These are phyloP conservation scores for Phyllosticta paracitricarpa DNA, from an alignment of 2,329 filamentous ascomycete genomes.

Conservation along the genomic window DNA sequence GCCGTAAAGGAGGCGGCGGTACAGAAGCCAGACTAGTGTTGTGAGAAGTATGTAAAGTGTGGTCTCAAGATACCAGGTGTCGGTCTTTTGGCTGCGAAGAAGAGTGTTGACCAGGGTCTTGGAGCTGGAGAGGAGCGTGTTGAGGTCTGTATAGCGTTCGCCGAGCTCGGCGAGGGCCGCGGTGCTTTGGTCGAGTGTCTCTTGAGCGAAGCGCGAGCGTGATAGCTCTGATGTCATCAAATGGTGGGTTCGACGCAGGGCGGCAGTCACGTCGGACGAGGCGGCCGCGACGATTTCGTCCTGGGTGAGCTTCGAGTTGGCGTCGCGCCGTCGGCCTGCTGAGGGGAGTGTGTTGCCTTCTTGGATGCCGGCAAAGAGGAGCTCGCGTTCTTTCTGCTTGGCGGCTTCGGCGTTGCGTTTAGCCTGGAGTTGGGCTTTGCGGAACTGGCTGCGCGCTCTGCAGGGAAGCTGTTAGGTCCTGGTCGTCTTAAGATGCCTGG, in stretches of 20 bases:
- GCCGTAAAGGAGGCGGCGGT: slow-evolving; percentile 75
- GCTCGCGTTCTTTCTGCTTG: slow-evolving; percentile 64
- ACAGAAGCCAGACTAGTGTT: slow-evolving; percentile 78
- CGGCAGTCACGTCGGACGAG: slow-evolving; percentile 72
- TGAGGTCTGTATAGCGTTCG: slow-evolving; percentile 71
- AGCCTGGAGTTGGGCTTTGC: slow-evolving; percentile 70
- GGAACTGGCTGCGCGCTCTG: slow-evolving; percentile 58
- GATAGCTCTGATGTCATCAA: slow-evolving; percentile 77
- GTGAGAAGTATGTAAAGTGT: slow-evolving; percentile 70
- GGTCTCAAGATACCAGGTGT: slow-evolving; percentile 95
- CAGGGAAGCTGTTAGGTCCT: slow-evolving; percentile 4
- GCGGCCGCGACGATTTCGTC: slow-evolving; percentile 66
- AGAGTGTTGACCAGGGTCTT: slow-evolving; percentile 68
- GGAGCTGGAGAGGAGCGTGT: slow-evolving; percentile 65
- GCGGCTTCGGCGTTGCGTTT: slow-evolving; percentile 65
- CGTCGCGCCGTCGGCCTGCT: slow-evolving; percentile 25
- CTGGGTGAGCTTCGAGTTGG: slow-evolving; percentile 48
- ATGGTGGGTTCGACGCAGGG: slow-evolving; percentile 75
- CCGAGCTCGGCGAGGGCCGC: slow-evolving; percentile 70
- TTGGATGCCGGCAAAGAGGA: slow-evolving; percentile 59
- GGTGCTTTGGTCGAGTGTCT: slow-evolving; percentile 76
- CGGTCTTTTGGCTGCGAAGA: slow-evolving; percentile 81
- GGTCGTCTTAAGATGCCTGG: slow-evolving; percentile 27
- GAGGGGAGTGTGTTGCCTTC: slow-evolving; percentile 27
- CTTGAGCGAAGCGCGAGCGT: slow-evolving; percentile 79